Percentiles rank a stretch among this genome's conserved stretches.
Evolutionary conservation across 495 filamentous ascomycete genomes (phyloP).

Genomic region (Choiromyces venosus): DNA sequence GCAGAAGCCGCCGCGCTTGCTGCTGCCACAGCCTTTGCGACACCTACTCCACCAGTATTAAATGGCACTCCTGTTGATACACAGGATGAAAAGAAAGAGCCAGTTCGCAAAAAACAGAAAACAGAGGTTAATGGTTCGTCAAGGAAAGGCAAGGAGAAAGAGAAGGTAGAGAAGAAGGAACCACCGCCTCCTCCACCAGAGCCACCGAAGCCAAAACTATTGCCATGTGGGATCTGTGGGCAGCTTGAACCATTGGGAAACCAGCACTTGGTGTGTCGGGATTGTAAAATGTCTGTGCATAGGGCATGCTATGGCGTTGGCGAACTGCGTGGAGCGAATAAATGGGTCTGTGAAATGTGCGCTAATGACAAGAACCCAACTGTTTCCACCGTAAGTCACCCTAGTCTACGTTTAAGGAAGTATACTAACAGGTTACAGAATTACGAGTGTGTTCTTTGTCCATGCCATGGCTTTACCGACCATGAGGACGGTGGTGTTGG

Average conservation of each 20-base stretch:
- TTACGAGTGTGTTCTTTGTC: slow-evolving; percentile 90
- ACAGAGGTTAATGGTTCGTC: slow-evolving; percentile 31
- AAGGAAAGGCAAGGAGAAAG: slow-evolving; percentile 40
- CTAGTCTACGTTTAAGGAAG: not conserved
- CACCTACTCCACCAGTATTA: slow-evolving; percentile 13
- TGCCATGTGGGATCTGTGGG: slow-evolving; percentile 81
- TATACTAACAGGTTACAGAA: slow-evolving; percentile 48
- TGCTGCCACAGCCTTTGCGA: slow-evolving; percentile 32
- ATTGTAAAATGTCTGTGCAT: slow-evolving; percentile 91
- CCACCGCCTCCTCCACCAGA: slow-evolving; percentile 59
- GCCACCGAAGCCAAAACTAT: slow-evolving; percentile 64
- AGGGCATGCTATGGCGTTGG: slow-evolving; percentile 82
- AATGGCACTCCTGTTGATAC: slow-evolving; percentile 13
- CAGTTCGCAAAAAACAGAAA: slow-evolving; percentile 56
- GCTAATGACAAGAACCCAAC: slow-evolving; percentile 81
- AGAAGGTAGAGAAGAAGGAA: slow-evolving; percentile 37
- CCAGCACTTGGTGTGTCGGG: slow-evolving; percentile 67
- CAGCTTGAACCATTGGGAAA: slow-evolving; percentile 66
- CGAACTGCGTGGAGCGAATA: slow-evolving; percentile 61
- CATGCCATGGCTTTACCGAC: slow-evolving; percentile 48
- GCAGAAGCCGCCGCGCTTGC: slow-evolving; percentile 29
- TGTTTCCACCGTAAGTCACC: slow-evolving; percentile 67
- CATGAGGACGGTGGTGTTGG: slow-evolving; percentile 26
- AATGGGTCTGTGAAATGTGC: slow-evolving; percentile 97
- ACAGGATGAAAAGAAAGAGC: slow-evolving; percentile 36